Percentiles rank a stretch among this genome's conserved stretches.
Evolutionary conservation across 306 rosid species (phyloP).

Genomic region (Trifolium subterraneum): DNA sequence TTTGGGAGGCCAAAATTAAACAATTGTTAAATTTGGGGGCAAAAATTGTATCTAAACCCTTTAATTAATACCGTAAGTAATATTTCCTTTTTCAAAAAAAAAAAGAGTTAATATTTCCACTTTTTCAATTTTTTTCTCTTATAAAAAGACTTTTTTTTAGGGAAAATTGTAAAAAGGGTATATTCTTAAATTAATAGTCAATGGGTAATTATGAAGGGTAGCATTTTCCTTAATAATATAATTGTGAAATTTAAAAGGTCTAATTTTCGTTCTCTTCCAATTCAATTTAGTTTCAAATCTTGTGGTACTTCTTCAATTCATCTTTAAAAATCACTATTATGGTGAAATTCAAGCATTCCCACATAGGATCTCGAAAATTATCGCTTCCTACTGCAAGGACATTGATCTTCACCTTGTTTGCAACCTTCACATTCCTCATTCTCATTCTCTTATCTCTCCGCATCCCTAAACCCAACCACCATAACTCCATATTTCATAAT

Average conservation of each 20-base stretch:
- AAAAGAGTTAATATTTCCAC: too few species aligned
- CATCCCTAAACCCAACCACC: slow-evolving; percentile 68
- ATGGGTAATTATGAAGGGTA: not conserved
- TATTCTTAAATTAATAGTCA: not conserved
- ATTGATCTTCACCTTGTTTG: slow-evolving; percentile 53
- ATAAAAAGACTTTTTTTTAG: too few species aligned
- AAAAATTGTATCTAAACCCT: too few species aligned
- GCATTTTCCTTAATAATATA: not conserved
- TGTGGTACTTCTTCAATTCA: not conserved
- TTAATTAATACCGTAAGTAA: too few species aligned
- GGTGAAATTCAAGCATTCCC: slow-evolving; percentile 63
- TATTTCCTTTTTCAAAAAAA: too few species aligned
- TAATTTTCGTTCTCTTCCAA: not conserved
- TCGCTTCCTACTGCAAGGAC: slow-evolving; percentile 42
- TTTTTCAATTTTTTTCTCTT: too few species aligned
- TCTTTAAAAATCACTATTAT: slow-evolving; percentile 25
- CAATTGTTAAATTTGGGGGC: too few species aligned
- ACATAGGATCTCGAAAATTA: slow-evolving; percentile 55
- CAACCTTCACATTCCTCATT: slow-evolving; percentile 64
- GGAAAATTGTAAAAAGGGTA: not conserved
- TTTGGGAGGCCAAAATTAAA: too few species aligned
- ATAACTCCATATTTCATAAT: slow-evolving; percentile 59
- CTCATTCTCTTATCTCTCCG: slow-evolving; percentile 80
- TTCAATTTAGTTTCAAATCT: not conserved
- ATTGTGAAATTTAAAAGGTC: not conserved